phyloP scores from a whole-genome alignment of 768 basidiomycete species.

The Pisolithus sp. region DNA sequence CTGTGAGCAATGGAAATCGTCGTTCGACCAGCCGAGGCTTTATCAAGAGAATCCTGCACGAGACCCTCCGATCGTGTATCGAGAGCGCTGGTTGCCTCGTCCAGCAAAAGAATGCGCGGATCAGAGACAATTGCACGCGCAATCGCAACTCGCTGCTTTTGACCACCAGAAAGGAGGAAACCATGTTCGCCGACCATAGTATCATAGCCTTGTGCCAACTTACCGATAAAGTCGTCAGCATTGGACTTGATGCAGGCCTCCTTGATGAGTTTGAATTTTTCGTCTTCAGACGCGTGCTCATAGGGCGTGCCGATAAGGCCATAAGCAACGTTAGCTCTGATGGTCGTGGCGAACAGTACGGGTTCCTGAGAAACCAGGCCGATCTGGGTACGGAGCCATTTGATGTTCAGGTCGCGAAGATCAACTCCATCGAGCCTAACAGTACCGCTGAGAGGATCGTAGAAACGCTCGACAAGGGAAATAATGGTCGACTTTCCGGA shows the following conservation, averaged over 20 bases:
- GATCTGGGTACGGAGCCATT: constrained; percentile 82
- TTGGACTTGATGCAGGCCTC: constrained; percentile 86
- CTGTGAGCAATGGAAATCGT: constrained; percentile 40
- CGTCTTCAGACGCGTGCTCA: too few relatives aligned
- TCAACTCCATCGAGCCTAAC: constrained; percentile 73
- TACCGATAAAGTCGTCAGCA: constrained; percentile 78
- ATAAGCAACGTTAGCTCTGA: constrained; percentile 76
- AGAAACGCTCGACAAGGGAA: constrained; percentile 81
- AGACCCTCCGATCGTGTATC: constrained; percentile 85
- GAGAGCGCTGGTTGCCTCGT: constrained; percentile 64
- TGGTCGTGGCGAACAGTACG: constrained; percentile 77
- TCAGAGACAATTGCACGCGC: too few relatives aligned
- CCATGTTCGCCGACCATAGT: constrained; percentile 88
- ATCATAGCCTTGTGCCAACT: constrained; percentile 76
- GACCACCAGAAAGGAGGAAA: constrained; percentile 78
- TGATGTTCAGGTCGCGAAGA: constrained; percentile 69
- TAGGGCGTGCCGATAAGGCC: constrained; percentile 71
- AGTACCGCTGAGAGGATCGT: constrained; percentile 65
- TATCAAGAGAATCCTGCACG: constrained; percentile 87
- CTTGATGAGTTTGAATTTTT: constrained; percentile 74
- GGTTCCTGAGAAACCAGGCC: constrained; percentile 90
- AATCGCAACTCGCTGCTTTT: constrained; percentile 86
- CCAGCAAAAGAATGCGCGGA: too few relatives aligned
- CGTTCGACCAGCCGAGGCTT: constrained; percentile 66
- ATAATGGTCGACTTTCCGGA: constrained; percentile 77